These are phyloP conservation scores for Lecanoromycetidae sp. DNA, from an alignment of 2,329 filamentous ascomycete species.

Conservation along the genomic window DNA sequence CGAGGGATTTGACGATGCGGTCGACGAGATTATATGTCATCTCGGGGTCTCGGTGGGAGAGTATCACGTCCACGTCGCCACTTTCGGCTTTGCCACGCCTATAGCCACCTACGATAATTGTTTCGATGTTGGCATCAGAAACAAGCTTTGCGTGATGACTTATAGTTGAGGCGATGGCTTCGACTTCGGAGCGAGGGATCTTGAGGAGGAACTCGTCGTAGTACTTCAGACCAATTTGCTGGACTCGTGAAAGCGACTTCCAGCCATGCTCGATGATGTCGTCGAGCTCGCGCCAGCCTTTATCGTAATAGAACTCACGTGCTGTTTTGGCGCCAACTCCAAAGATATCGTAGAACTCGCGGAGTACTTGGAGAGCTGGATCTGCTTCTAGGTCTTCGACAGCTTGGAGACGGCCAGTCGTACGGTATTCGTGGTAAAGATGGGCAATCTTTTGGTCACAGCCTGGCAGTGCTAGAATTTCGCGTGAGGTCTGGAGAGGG, in stretches of 20 bases:
- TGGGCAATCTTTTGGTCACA: constrained; percentile 69
- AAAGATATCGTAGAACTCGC: constrained; percentile 74
- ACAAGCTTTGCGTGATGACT: constrained; percentile 54
- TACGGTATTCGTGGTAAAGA: constrained; percentile 64
- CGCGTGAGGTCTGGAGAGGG: constrained; percentile 33
- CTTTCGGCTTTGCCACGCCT: constrained; percentile 60
- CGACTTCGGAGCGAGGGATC: constrained; percentile 63
- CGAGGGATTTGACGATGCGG: constrained; percentile 59
- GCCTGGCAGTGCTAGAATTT: constrained; percentile 52
- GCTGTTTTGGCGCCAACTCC: constrained; percentile 79
- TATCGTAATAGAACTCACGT: constrained; percentile 63
- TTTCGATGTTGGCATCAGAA: constrained; percentile 42
- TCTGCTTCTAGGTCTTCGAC: constrained; percentile 53
- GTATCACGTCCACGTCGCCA: constrained; percentile 75
- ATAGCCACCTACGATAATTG: constrained; percentile 66
- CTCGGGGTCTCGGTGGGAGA: constrained; percentile 63
- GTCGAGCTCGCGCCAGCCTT: constrained; percentile 70
- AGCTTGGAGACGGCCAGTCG: constrained; percentile 47
- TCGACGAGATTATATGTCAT: constrained; percentile 59
- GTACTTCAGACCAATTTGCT: constrained; percentile 89
- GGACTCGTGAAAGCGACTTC: constrained; percentile 59
- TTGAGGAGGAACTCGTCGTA: constrained; percentile 70
- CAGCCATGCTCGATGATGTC: constrained; percentile 78
- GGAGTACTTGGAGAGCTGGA: constrained; percentile 50
- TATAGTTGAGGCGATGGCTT: constrained; percentile 53